Conservation (phyloP, 352 stramenopile species). For the Phytophthora sp. region DNA sequence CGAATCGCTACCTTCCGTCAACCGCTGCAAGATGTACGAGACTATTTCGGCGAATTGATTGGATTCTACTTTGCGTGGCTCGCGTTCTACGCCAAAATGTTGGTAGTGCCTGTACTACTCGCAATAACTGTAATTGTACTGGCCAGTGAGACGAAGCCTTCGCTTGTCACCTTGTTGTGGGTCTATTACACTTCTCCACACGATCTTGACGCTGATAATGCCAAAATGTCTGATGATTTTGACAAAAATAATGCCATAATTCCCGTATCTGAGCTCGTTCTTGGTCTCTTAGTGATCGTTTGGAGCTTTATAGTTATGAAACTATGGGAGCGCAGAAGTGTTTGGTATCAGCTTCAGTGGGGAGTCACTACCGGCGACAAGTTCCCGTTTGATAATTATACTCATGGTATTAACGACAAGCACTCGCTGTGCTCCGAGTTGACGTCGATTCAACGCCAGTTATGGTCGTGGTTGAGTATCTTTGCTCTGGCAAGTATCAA, state of each 20-base stretch:
- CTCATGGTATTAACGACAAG: neutral
- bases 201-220: neutral
- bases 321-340: conserved; percentile 60
- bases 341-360: conserved; percentile 72
- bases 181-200: conserved; percentile 35
- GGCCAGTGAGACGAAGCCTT: conserved; percentile 15
- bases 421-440: conserved; percentile 10
- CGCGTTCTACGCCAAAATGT: conserved; percentile 76
- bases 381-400: neutral
- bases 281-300: conserved; percentile 43
- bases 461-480: conserved; percentile 27
- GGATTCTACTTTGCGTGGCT: conserved; percentile 93
- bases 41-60: conserved; percentile 90
- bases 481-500: conserved; percentile 27
- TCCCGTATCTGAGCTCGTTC: conserved; percentile 6
- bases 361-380: conserved; percentile 37
- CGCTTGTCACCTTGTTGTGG: conserved; percentile 22
- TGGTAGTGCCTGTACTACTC: conserved; percentile 55
- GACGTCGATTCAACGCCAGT: conserved; percentile 16
- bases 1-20: conserved; percentile 65
- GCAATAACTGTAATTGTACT: conserved; percentile 44
- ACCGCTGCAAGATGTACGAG: conserved; percentile 71
- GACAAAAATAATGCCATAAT: conserved; percentile 10
- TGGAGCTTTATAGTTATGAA: conserved; percentile 67
- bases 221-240: neutral